Percentiles rank a stretch among this genome's conserved stretches.
These are phyloP conservation scores for Lactifluus hygrophoroides DNA, from an alignment of 768 basidiomycete species.

Conservation along the genomic window DNA sequence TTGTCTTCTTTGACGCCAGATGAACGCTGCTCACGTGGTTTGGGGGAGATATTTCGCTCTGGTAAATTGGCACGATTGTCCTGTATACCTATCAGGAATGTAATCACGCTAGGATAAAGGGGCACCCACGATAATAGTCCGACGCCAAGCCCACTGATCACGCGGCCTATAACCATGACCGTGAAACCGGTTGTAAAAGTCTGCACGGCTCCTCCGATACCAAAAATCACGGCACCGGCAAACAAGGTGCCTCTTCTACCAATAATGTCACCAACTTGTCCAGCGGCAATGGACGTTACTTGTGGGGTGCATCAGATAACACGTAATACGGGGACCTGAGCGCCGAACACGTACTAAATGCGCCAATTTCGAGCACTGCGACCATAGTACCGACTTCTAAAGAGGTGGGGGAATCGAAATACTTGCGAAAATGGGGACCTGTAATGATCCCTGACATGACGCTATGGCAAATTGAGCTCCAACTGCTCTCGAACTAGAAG, in stretches of 20 bases:
- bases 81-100: slow-evolving; percentile 31
- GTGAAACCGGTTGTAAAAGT: slow-evolving; percentile 71
- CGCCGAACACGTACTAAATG: slow-evolving; percentile 52
- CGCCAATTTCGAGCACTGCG: slow-evolving; percentile 88
- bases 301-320: slow-evolving; percentile 26
- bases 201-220: slow-evolving; percentile 80
- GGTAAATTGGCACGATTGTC: slow-evolving; percentile 92
- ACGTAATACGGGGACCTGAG: background rate
- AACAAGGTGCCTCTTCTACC: slow-evolving; percentile 83
- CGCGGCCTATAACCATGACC: slow-evolving; percentile 74
- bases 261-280: slow-evolving; percentile 77
- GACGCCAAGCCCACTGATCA: slow-evolving; percentile 84
- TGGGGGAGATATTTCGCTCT: slow-evolving; percentile 93
- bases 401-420: slow-evolving; percentile 69
- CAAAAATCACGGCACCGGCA: slow-evolving; percentile 75
- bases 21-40: slow-evolving; percentile 47
- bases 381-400: slow-evolving; percentile 89
- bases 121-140: slow-evolving; percentile 68
- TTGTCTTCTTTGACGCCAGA: slow-evolving; percentile 1
- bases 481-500: slow-evolving; percentile 11
- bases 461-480: slow-evolving; percentile 30
- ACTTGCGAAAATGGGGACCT: slow-evolving; percentile 71
- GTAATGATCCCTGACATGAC: slow-evolving; percentile 93
- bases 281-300: slow-evolving; percentile 84
- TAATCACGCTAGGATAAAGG: background rate